Evolutionary conservation across 1,139 yeast genomes (phyloP), one percentile per base, ranked within the genome.

Genomic region (Geotrichum klebahnii): DNA sequence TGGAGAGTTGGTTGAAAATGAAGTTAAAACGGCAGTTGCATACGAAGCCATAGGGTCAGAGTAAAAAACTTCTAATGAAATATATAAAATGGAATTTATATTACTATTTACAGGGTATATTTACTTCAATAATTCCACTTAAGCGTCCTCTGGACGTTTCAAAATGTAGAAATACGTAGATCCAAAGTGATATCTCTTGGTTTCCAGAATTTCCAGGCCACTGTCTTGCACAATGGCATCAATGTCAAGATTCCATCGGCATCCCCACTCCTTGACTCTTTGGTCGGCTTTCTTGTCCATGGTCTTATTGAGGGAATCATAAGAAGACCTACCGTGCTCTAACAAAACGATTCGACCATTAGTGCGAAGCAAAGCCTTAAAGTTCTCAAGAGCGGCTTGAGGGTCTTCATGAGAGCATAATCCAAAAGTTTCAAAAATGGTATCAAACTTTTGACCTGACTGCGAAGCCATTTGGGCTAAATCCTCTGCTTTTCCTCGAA

Each of bases 381-480:
- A 87, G 62, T 85, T 88, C 56, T 81, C 71, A 59, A 92, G 72
- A 0, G 96, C 95, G 51, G 71, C 73, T 0, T 85, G 89, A 0
- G 98, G 98, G 63, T 94, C 95, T 61, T 90, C 84, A 61, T 92
- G 97, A 0, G 97, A 90, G 68, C 98, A 92, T 45, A 92, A 72
- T 0, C 98, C 98, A 70, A 92, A 92, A 0, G 97, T 87, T 67
- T 92, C 97, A 46, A 87, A 78, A 37, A 94, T 82, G 1, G 97
- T 90, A 64, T 94, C 98, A 64, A 90, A 92, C 62, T 81, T 81
- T 57, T 66, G 70, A 20, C 67, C 67, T 17, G 69, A 64, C 32
- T 64, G 61, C 5, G 61, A 55, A 0, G 90, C 81, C 49, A 88
- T 66, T 6, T 76, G 69, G 1, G 78, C 75, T 59, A 92, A 73